Evolutionary conservation across 306 rosid genomes (phyloP), one percentile per base, ranked within the genome.

Genomic region (Glycine tomentella): DNA sequence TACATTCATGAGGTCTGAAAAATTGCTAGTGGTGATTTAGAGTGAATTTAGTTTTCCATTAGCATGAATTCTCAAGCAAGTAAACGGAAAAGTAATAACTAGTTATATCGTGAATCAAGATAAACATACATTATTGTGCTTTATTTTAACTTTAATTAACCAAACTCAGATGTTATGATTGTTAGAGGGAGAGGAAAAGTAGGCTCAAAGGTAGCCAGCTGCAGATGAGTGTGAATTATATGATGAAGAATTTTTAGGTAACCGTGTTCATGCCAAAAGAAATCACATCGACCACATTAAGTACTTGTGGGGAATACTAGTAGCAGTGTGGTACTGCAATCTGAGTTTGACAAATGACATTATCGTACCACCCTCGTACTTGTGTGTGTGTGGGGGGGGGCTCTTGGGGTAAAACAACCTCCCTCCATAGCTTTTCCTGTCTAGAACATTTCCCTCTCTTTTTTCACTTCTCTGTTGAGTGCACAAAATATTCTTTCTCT

Each of bases 221-320:
- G 66, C 49, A 46, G 25, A 46, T 31, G 6, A 34, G 75, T 38
- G 73, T 80, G 72, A 65, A 59, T 75, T 61, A 66, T 80, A 69
- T 20, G 69, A 53, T 72, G 71, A 61, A 53, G 87, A 87, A 82
- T 77, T 63, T 86, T 74, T 86, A 77, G 91, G 84, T 82, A 52
- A 63, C 69, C 78, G 89, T 78, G 89, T 46, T 55, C 52, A 51
- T 84, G 80, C n/a, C 79, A 64, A 68, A 79, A 86, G 52, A 71
- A 15, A 68, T 85, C 88, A 77, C 79, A 69, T 76, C 71, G 20
- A 52, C 79, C 34, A 80, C 59, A 53, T 81, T 68, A 61, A 69
- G 73, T 68, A 67, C 46, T 45, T 69, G 74, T 77, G 78, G 77
- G 81, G 83, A 80, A 73, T 66, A 66, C 79, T 2, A 8, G 38